Percentiles rank a stretch among this genome's conserved stretches.
phyloP scores from a whole-genome alignment of 2,329 filamentous ascomycete genomes.

The Colletotrichum sp. region DNA sequence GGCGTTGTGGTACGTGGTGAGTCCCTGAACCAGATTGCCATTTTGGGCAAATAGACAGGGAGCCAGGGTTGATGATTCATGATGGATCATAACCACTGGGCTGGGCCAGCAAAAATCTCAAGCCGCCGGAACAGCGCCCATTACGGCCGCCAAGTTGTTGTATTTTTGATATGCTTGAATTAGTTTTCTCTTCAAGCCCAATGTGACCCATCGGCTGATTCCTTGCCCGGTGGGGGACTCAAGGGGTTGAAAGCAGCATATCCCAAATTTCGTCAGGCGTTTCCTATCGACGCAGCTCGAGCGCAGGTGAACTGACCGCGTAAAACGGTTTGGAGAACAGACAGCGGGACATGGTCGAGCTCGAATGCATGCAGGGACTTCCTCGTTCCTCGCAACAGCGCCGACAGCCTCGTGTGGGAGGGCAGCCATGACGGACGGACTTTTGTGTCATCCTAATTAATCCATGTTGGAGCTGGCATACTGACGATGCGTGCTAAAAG shows the following conservation, averaged over 20 bases:
- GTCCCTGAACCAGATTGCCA: constrained; percentile 1
- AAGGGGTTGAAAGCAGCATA: neutral
- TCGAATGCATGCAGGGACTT: constrained; percentile 17
- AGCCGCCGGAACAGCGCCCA: neutral
- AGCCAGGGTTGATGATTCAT: constrained; percentile 18
- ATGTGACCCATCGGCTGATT: neutral
- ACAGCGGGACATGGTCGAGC: constrained; percentile 8
- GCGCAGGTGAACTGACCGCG: neutral
- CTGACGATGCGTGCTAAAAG: neutral
- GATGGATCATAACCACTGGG: neutral
- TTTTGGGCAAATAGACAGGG: constrained; percentile 4
- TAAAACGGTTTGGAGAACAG: constrained; percentile 14
- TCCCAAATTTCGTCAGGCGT: neutral
- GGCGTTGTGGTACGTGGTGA: neutral
- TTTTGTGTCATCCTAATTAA: constrained; percentile 14
- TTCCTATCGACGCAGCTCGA: neutral
- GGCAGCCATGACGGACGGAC: constrained; percentile 6
- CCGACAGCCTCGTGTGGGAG: neutral
- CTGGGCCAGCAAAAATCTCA: neutral
- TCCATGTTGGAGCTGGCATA: constrained; percentile 3
- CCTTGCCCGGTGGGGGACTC: neutral
- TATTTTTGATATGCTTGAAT: neutral
- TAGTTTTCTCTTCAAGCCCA: neutral
- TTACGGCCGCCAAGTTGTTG: neutral
- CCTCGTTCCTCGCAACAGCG: neutral